These are phyloP conservation scores for Penicillium sp. DNA, from an alignment of 2,329 filamentous ascomycete species.

Conservation along the genomic window DNA sequence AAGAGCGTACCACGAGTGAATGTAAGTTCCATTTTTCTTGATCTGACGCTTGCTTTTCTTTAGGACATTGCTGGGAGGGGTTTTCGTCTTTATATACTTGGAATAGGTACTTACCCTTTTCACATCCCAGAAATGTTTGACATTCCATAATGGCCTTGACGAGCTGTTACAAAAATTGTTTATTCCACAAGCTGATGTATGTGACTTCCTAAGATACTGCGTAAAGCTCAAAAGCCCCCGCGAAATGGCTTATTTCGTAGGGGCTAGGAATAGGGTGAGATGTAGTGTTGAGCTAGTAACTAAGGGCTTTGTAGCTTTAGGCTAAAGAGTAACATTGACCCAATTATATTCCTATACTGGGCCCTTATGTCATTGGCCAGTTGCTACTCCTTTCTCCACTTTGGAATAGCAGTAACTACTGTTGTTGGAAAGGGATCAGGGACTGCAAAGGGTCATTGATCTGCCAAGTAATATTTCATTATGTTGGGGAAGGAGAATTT, in stretches of 20 bases:
- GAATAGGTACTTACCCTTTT: neutral
- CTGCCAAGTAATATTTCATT: too few relatives aligned
- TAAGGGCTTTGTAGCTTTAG: too few relatives aligned
- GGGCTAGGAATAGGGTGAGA: neutral
- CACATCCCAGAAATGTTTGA: neutral
- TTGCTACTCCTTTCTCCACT: too few relatives aligned
- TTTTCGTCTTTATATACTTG: neutral
- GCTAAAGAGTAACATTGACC: too few relatives aligned
- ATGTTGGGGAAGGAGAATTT: too few relatives aligned
- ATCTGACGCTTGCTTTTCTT: neutral
- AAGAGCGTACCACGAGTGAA: neutral
- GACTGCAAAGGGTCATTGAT: neutral
- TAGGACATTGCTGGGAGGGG: neutral
- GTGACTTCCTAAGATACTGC: neutral
- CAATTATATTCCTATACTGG: too few relatives aligned
- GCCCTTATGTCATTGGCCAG: too few relatives aligned
- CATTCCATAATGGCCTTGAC: neutral
- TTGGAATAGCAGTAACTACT: neutral
- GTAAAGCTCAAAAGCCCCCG: neutral
- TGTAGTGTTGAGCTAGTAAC: neutral
- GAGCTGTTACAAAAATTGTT: neutral
- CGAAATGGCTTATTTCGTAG: neutral
- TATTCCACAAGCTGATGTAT: neutral
- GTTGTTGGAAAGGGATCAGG: neutral
- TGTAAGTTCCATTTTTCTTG: neutral